Evolutionary conservation across 768 basidiomycete species (phyloP), one percentile per base, ranked within the genome.

Genomic region (Lactarius pseudohatsudake): DNA sequence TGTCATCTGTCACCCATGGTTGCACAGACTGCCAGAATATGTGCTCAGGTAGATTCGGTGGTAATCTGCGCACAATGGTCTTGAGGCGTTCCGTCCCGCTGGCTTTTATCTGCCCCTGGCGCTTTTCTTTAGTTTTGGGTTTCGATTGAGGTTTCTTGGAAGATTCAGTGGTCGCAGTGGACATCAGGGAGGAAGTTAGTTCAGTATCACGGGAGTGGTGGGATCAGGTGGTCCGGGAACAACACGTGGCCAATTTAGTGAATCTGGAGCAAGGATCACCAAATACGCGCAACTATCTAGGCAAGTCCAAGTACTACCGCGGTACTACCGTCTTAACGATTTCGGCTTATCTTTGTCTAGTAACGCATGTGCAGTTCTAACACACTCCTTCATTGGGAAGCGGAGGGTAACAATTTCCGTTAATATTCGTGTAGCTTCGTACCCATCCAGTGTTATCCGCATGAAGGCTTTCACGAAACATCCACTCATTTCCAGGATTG

Each of bases 21-120:
- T 87, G 81, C 3, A 95, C 93, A 68, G 91, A 93, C 72, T 90
- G 86, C 96, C 96, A 99, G 78, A 99, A 98, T 61, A 97, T 78
- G 2, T 86, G 86, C 72, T 95, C 94, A 4, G 96, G 96, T 3
- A 99, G 81, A 72, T 95, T 94, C 15, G 96, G 91, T 0, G 96
- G 96, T 5, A 98, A 81, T 45, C 93, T 80, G 53, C 96, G 87
- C 20, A 98, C 88, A 70, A 97, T 84, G 36, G 88, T 87, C 82
- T 99, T 98, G 72, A 94, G 79, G 5, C 90, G 85, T 68, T 90
- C 89, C 5, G 77, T 76, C 22, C 77, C 76, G 20, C 74, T 16
- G 74, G 71, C 22, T 64, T 74, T 4, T 62, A 70, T 8, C 68
- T 63, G 20, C 66, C 76, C 16, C 76, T 77, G 1, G 74, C 71